Evolutionary conservation across 2,329 filamentous ascomycete species (phyloP), one percentile per base, ranked within the genome.

Genomic region (Colletotrichum sp.): DNA sequence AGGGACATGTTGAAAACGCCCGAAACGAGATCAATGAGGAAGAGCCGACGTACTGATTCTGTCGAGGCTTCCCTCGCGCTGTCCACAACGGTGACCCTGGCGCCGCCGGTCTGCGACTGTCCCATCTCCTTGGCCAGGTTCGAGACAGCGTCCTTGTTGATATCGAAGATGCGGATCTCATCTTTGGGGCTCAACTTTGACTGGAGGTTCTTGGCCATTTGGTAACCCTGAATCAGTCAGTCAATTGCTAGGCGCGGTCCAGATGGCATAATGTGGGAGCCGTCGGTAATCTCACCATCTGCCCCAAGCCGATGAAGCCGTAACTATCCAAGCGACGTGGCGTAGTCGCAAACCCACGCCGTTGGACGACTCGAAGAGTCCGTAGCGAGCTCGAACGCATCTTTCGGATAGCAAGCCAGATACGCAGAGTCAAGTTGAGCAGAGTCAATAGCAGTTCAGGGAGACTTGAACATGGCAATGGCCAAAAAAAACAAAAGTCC

Each of bases 201-300:
- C 80, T 90, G 89, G 6, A 92, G 86, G 79, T 91, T 92, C 82
- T 87, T 89, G 75, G 89, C 90, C 90, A 92, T 91, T 83, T 90
- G 89, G 78, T 88, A 91, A 55, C 90, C 90, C 89, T 91, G 64
- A 27, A 58, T 7, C 8, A 1, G 18, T 69, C n/a, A 31, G 57
- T 43, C 29, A 34, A 27, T 27, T 21, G 36, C 51, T 47, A 12
- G 2, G 36, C 34, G 4, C 29, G 3, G 24, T 29, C 29, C 27
- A 34, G 51, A 5, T n/a, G 24, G 24, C 16, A 16, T 38, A 12
- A 29, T 15, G n/a, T 13, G 31, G 21, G 33, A 24, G 12, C 78
- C 85, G 34, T 82, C 43, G 43, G n/a, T 18, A 51, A 21, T 24
- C 57, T 61, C 31, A 91, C 89, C 90, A 92, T 92, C 76, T 91